Evolutionary conservation across 768 basidiomycete genomes (phyloP).

Genomic region (Termitomyces sp.): DNA sequence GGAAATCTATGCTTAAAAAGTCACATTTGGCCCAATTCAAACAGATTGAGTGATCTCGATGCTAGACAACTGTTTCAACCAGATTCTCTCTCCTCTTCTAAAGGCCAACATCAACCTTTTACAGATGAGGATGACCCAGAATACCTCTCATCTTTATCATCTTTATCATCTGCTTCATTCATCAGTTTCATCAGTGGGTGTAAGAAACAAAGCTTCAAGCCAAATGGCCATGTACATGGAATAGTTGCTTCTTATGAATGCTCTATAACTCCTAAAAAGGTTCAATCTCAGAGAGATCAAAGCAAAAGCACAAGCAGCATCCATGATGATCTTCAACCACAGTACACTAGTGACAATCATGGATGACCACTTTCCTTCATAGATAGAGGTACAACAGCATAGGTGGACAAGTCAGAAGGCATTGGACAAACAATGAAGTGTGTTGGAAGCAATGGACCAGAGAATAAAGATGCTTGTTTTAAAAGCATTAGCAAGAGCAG

Average conservation of each 20-base stretch:
- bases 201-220: no score
- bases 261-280: no score
- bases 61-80: neutral
- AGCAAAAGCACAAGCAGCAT: no score
- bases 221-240: no score
- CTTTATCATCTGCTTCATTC: slow-evolving; percentile 14
- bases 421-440: slow-evolving; percentile 11
- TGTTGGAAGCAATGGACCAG: neutral
- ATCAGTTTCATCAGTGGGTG: no score
- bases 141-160: slow-evolving; percentile 19
- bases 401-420: slow-evolving; percentile 7
- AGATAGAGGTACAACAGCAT: slow-evolving; percentile 11
- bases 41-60: neutral
- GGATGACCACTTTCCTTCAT: no score
- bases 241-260: no score
- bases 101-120: no score
- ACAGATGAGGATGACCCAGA: slow-evolving; percentile 14
- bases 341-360: no score
- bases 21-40: no score
- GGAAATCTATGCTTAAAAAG: slow-evolving; percentile 54
- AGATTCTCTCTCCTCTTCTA: slow-evolving; percentile 2
- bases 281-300: no score
- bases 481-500: neutral
- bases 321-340: no score
- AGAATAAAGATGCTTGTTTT: neutral